Percentiles rank a stretch among this genome's conserved stretches.
These are phyloP conservation scores for Aspergillus eucalypticola DNA, from an alignment of 2,329 filamentous ascomycete genomes.

Conservation along the genomic window DNA sequence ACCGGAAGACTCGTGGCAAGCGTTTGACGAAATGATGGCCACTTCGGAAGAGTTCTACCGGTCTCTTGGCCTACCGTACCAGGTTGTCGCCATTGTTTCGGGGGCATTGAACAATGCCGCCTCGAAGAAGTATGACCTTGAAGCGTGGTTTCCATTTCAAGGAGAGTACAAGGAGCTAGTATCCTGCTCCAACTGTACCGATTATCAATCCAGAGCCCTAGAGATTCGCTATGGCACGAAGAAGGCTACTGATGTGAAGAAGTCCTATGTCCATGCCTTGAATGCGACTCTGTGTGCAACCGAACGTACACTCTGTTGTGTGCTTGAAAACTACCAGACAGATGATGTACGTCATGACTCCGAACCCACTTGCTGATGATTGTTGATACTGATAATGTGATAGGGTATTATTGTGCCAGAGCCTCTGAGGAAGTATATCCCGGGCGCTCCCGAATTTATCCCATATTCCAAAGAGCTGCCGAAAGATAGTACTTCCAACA, in stretches of 20 bases:
- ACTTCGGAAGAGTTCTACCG: constrained; percentile 95
- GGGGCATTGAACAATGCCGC: constrained; percentile 88
- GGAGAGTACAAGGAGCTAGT: constrained; percentile 98
- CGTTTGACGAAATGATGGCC: constrained; percentile 89
- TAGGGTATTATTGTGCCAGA: constrained; percentile 78
- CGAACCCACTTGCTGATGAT: not conserved
- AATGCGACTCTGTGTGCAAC: constrained; percentile 91
- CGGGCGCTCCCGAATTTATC: constrained; percentile 84
- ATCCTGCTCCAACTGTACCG: constrained; percentile 95
- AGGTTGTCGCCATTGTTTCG: constrained; percentile 91
- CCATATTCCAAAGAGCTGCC: constrained; percentile 83
- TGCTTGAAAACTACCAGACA: constrained; percentile 96
- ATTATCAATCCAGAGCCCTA: constrained; percentile 91
- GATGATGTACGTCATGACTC: constrained; percentile 62
- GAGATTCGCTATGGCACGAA: constrained; percentile 91
- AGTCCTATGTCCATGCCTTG: constrained; percentile 91
- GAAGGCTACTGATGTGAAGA: constrained; percentile 78
- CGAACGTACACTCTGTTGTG: constrained; percentile 86
- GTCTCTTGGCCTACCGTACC: constrained; percentile 84
- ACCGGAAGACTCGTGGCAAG: constrained; percentile 88
- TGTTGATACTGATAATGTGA: constrained; percentile 21
- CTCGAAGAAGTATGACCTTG: constrained; percentile 91
- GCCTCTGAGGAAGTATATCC: constrained; percentile 83
- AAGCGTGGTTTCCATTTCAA: constrained; percentile 96
- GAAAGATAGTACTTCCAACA: constrained; percentile 68